Evolutionary conservation across 257 asterid genomes (phyloP).

Genomic region (Solanum pennellii): DNA sequence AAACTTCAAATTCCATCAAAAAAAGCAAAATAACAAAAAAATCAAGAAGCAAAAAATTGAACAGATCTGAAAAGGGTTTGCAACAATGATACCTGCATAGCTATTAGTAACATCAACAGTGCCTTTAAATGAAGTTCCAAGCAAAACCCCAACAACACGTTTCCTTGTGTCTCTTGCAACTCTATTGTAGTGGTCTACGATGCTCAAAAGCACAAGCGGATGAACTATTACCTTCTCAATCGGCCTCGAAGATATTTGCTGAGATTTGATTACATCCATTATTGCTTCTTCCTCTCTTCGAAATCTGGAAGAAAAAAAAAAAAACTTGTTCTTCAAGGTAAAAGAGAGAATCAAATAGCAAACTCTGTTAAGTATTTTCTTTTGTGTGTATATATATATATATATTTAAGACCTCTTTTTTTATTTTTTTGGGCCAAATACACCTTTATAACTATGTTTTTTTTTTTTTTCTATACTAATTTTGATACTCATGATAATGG

Average conservation of each 20-base stretch:
- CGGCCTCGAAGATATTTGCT: conserved; percentile 69
- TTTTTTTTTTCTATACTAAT: too few species aligned
- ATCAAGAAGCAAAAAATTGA: not conserved
- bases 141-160: conserved; percentile 85
- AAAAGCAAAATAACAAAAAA: not conserved
- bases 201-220: conserved; percentile 84
- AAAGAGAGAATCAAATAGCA: not conserved
- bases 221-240: conserved; percentile 94
- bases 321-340: not conserved
- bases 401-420: not conserved
- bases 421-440: not conserved
- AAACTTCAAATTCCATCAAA: not conserved
- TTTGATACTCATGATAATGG: not conserved
- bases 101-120: conserved; percentile 92
- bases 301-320: not conserved
- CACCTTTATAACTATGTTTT: too few species aligned
- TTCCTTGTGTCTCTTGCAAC: conserved; percentile 89
- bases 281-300: not conserved
- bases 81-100: conserved; percentile 54
- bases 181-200: conserved; percentile 92
- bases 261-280: conserved; percentile 84
- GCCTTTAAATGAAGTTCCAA: conserved; percentile 75
- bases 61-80: conserved; percentile 29
- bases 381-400: not conserved
- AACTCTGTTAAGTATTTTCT: not conserved